These are phyloP conservation scores for Corymbia maculata DNA, from an alignment of 345 rosid genomes.

Conservation along the genomic window DNA sequence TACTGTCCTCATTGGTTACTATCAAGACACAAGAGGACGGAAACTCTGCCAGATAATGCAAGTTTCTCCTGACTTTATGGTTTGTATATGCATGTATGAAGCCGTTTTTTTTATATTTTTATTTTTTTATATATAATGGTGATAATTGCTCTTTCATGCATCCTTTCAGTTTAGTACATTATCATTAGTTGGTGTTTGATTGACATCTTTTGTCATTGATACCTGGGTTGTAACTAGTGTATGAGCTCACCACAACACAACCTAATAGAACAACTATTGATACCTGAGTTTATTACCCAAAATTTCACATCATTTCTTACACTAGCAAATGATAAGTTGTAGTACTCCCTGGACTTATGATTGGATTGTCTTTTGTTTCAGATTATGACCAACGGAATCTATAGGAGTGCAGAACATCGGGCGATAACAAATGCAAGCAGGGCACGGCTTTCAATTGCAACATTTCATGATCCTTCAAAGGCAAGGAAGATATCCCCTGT, in stretches of 20 bases:
- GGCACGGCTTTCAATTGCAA: conserved; percentile 66
- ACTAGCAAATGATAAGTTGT: not conserved
- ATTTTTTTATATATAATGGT: not conserved
- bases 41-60: not conserved
- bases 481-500: conserved; percentile 46
- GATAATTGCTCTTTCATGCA: not conserved
- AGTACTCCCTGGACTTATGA: not conserved
- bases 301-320: not conserved
- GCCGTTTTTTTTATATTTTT: not conserved
- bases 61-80: not conserved
- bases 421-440: conserved; percentile 54
- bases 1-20: not conserved
- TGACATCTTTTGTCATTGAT: not conserved
- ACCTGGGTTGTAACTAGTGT: not conserved
- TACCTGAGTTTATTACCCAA: not conserved
- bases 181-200: not conserved
- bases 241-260: not conserved
- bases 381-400: conserved; percentile 76
- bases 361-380: conserved; percentile 12
- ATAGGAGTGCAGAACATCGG: conserved; percentile 59
- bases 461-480: conserved; percentile 89
- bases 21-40: not conserved
- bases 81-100: not conserved
- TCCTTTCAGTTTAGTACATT: not conserved
- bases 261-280: not conserved